Percentiles rank a stretch among this genome's conserved stretches.
Conservation (phyloP, 257 asterid genomes). For the Leptodermis oblonga region DNA sequence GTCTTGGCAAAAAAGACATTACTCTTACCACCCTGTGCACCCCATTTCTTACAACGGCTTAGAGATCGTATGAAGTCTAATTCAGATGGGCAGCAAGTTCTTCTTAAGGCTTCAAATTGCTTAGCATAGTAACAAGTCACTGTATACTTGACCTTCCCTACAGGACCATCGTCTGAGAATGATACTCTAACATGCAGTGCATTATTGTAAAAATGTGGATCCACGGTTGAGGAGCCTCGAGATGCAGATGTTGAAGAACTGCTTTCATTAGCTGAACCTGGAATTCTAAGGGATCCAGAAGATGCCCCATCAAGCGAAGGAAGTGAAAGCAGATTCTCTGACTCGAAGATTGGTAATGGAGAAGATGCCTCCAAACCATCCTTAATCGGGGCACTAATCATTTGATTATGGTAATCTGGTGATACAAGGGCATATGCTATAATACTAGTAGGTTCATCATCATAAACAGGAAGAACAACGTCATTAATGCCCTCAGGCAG, state of each 20-base stretch:
- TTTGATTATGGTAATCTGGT: slow-evolving; percentile 42
- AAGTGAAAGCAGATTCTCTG: slow-evolving; percentile 43
- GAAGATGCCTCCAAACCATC: slow-evolving; percentile 36
- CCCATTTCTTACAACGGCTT: slow-evolving; percentile 81
- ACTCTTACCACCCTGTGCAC: slow-evolving; percentile 90
- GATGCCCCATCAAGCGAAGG: slow-evolving; percentile 44
- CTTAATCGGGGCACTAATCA: slow-evolving; percentile 45
- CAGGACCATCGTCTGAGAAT: slow-evolving; percentile 56
- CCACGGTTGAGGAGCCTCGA: slow-evolving; percentile 43
- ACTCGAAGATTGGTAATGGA: slow-evolving; percentile 45
- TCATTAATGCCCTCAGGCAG: slow-evolving; percentile 45
- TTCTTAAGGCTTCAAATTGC: slow-evolving; percentile 67
- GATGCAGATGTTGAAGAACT: slow-evolving; percentile 34
- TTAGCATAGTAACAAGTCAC: slow-evolving; percentile 72
- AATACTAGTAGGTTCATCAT: slow-evolving; percentile 76
- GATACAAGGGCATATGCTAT: slow-evolving; percentile 58
- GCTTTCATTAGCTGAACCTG: slow-evolving; percentile 40
- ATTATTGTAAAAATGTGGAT: slow-evolving; percentile 36
- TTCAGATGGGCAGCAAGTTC: slow-evolving; percentile 55
- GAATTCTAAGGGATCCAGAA: slow-evolving; percentile 35
- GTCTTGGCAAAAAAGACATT: slow-evolving; percentile 74
- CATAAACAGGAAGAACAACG: slow-evolving; percentile 59
- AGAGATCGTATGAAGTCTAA: slow-evolving; percentile 64
- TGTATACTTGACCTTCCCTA: slow-evolving; percentile 60
- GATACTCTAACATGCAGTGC: slow-evolving; percentile 50